These are phyloP conservation scores for Globisporangium cederbergense DNA, from an alignment of 352 stramenopile genomes.

Conservation along the genomic window DNA sequence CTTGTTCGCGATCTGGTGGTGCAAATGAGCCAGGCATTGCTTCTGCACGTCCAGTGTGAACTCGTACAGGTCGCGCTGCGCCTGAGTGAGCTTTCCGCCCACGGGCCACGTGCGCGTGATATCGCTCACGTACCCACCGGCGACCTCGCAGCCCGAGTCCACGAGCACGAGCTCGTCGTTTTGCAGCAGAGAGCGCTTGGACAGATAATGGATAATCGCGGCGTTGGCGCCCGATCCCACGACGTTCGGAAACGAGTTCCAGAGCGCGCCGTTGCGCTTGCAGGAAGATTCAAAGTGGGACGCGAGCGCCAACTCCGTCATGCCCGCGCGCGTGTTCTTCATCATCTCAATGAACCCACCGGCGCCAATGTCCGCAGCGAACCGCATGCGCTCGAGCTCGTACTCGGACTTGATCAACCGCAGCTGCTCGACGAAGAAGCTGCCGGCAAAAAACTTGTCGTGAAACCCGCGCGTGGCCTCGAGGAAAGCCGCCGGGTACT, in stretches of 20 bases:
- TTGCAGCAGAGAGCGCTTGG: constrained; percentile 60
- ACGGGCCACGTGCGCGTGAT: constrained; percentile 83
- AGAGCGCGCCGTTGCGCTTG: constrained; percentile 71
- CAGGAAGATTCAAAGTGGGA: constrained; percentile 68
- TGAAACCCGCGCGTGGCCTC: constrained; percentile 57
- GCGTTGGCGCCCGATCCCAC: constrained; percentile 72
- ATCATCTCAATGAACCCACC: constrained; percentile 81
- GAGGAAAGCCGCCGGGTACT: constrained; percentile 53
- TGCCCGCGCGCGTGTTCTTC: constrained; percentile 49
- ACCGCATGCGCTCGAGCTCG: constrained; percentile 73
- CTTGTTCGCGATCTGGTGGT: constrained; percentile 37
- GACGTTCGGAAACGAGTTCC: constrained; percentile 83
- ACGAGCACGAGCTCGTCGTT: constrained; percentile 80
- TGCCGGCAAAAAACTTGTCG: constrained; percentile 67
- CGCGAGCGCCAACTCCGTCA: constrained; percentile 70
- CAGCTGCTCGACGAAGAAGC: constrained; percentile 73
- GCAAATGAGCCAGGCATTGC: constrained; percentile 57
- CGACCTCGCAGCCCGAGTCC: constrained; percentile 78
- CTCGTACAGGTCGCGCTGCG: constrained; percentile 66
- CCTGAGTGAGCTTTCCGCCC: constrained; percentile 34
- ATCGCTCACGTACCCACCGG: constrained; percentile 75
- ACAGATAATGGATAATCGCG: constrained; percentile 82
- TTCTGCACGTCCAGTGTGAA: constrained; percentile 81
- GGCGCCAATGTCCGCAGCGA: constrained; percentile 59
- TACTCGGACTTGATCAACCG: constrained; percentile 70